Conservation (phyloP, 768 basidiomycete genomes). For the Galerina marginata region DNA sequence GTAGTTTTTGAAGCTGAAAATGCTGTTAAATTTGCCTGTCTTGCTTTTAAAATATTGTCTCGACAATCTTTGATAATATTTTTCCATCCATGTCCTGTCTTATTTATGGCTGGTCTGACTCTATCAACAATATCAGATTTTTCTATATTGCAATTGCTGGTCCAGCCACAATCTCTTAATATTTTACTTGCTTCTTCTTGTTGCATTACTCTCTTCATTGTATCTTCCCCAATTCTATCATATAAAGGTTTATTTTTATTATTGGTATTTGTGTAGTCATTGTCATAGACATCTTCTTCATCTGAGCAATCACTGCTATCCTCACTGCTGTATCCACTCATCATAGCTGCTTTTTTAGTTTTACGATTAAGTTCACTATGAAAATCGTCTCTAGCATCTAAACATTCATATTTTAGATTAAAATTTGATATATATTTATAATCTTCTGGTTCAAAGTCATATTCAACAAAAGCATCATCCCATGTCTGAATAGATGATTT, state of each 20-base stretch:
- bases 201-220: no score
- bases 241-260: no score
- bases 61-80: neutral
- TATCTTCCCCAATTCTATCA: no score
- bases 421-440: conserved; percentile 30
- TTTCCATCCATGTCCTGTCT: neutral
- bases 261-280: no score
- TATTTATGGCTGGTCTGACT: neutral
- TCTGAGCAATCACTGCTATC: no score
- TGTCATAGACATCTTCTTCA: no score
- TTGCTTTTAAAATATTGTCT: neutral
- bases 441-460: conserved; percentile 19
- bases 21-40: neutral
- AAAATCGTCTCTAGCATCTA: conserved; percentile 38
- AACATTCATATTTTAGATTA: conserved; percentile 38
- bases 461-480: conserved; percentile 28
- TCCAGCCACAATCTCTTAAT: neutral
- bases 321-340: no score
- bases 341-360: neutral
- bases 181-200: no score
- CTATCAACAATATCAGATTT: neutral
- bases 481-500: conserved; percentile 26
- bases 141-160: neutral
- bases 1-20: neutral
- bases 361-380: conserved; percentile 8